Evolutionary conservation across 2,329 filamentous ascomycete species (phyloP).

Genomic region (Trichoderma gracile): DNA sequence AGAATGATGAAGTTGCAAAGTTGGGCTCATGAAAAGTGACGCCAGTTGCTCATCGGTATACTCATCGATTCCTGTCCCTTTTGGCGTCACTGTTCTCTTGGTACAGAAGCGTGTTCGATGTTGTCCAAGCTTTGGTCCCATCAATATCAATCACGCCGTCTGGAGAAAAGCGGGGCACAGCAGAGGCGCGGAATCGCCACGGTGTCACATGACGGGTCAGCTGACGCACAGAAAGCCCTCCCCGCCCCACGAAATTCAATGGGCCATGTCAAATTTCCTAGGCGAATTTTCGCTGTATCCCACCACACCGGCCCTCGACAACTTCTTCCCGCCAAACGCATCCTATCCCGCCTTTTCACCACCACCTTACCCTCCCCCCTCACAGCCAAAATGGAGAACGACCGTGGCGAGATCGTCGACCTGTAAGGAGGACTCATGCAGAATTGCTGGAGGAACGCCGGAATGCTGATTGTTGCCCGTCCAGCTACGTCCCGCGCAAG

Average conservation of each 20-base stretch:
- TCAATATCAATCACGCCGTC: neutral
- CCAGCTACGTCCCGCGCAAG: conserved; percentile 96
- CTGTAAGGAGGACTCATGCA: conserved; percentile 64
- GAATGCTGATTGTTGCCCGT: conserved; percentile 34
- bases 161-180: conserved; percentile 19
- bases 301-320: conserved; percentile 36
- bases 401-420: conserved; percentile 99
- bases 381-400: conserved; percentile 92
- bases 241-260: conserved; percentile 42
- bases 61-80: neutral
- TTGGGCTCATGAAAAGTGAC: neutral
- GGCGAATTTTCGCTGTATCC: conserved; percentile 35
- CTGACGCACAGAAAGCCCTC: conserved; percentile 42
- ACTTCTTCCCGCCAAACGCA: conserved; percentile 37
- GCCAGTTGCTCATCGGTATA: too few relatives aligned
- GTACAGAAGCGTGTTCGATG: too few relatives aligned
- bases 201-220: conserved; percentile 40
- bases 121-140: too few relatives aligned
- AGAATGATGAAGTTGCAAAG: conserved; percentile 31
- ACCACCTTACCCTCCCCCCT: conserved; percentile 33
- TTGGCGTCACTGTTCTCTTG: too few relatives aligned
- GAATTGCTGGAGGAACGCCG: conserved; percentile 15
- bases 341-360: conserved; percentile 34
- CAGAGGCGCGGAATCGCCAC: conserved; percentile 37
- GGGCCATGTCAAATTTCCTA: conserved; percentile 39